Evolutionary conservation across 2,329 filamentous ascomycete genomes (phyloP).

Genomic region (Verticillium dahliae): DNA sequence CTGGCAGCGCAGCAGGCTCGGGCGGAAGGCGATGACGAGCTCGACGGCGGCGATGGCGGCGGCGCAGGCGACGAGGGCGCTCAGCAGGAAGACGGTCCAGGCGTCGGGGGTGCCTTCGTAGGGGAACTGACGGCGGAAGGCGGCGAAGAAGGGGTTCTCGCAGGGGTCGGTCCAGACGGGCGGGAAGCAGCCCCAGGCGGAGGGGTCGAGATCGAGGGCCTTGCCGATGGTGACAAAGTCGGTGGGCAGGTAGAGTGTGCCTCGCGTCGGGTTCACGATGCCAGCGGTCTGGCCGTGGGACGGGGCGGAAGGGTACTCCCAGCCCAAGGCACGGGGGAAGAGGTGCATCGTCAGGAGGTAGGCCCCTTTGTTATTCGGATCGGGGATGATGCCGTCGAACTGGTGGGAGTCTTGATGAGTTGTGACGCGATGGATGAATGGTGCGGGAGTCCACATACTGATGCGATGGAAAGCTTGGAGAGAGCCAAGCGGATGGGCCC

Average conservation of each 20-base stretch:
- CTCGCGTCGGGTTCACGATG: not conserved
- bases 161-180: conserved; percentile 1
- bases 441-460: not conserved
- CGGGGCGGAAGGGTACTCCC: conserved; percentile 6
- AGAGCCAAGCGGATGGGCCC: not conserved
- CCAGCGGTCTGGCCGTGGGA: not conserved
- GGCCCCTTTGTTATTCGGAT: not conserved
- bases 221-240: conserved; percentile 6
- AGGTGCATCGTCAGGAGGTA: conserved; percentile 9
- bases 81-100: not conserved
- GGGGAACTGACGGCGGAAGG: not conserved
- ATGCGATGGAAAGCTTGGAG: conserved; percentile 2
- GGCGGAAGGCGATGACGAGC: conserved; percentile 1
- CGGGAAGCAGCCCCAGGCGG: conserved; percentile 8
- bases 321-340: conserved; percentile 8
- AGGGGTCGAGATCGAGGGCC: not conserved
- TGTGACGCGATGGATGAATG: not conserved
- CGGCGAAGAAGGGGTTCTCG: conserved; percentile 6
- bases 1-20: conserved; percentile 7
- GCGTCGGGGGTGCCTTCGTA: not conserved
- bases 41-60: conserved; percentile 1
- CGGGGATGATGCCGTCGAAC: conserved; percentile 9
- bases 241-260: conserved; percentile 3
- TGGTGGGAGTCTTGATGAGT: not conserved
- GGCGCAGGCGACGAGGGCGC: not conserved